phyloP scores from a whole-genome alignment of 1,284 basidiomycete genomes.

The Trichosporon asahii region DNA sequence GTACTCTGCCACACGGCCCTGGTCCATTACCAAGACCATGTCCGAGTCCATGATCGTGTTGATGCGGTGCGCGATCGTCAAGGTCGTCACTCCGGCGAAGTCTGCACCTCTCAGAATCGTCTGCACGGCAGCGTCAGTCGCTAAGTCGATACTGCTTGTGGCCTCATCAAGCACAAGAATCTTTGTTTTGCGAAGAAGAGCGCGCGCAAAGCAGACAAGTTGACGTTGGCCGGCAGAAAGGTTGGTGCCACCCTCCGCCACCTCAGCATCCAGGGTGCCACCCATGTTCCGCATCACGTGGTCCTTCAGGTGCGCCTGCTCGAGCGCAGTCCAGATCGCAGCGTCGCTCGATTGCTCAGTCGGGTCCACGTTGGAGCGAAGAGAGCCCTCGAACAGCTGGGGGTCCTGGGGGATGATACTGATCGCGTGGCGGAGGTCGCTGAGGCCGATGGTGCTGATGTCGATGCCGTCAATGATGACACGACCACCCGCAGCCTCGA shows the following conservation, averaged over 20 bases:
- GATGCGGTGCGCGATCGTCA: slow-evolving; percentile 76
- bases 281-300: slow-evolving; percentile 67
- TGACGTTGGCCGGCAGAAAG: slow-evolving; percentile 81
- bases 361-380: slow-evolving; percentile 54
- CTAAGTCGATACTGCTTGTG: slow-evolving; percentile 66
- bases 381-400: slow-evolving; percentile 78
- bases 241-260: slow-evolving; percentile 74
- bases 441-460: slow-evolving; percentile 75
- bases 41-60: slow-evolving; percentile 88
- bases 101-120: slow-evolving; percentile 49
- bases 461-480: slow-evolving; percentile 82
- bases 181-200: slow-evolving; percentile 72
- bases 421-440: slow-evolving; percentile 63
- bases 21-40: slow-evolving; percentile 75
- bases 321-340: slow-evolving; percentile 77
- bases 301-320: slow-evolving; percentile 60
- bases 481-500: slow-evolving; percentile 73
- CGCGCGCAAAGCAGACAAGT: slow-evolving; percentile 76
- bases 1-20: slow-evolving; percentile 70
- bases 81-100: slow-evolving; percentile 64
- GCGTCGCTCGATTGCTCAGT: slow-evolving; percentile 61
- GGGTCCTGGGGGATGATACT: slow-evolving; percentile 86
- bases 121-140: slow-evolving; percentile 71
- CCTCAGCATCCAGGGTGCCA: slow-evolving; percentile 68
- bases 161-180: slow-evolving; percentile 83